Evolutionary conservation across 176 grass and related monocot genomes (phyloP).

Genomic region (Rhipidocladum racemiflorum): DNA sequence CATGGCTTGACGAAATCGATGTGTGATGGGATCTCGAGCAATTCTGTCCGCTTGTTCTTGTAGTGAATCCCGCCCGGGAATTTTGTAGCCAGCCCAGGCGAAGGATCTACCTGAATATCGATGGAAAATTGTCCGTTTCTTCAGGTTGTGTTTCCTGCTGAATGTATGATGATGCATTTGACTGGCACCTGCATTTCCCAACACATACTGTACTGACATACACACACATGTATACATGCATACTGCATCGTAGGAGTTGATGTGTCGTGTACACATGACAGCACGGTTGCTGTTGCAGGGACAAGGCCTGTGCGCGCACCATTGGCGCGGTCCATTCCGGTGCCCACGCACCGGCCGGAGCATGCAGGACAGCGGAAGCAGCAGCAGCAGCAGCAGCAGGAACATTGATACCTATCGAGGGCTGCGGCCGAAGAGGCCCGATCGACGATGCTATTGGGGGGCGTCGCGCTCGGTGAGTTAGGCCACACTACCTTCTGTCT

Average conservation of each 20-base stretch:
- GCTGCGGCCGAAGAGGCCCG: background rate
- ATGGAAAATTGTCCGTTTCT: background rate
- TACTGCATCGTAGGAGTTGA: background rate
- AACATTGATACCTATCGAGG: background rate
- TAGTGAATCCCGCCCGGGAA: background rate
- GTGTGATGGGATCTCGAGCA: background rate
- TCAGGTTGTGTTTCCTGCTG: background rate
- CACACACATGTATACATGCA: background rate
- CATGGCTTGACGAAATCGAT: background rate
- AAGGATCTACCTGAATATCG: background rate
- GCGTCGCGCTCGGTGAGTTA: constrained; percentile 21
- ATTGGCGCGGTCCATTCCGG: background rate
- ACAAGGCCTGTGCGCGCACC: background rate
- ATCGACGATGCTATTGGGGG: background rate
- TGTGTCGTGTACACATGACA: background rate
- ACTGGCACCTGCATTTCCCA: background rate
- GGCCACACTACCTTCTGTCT: constrained; percentile 36
- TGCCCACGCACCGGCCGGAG: background rate
- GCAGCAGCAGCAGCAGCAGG: background rate
- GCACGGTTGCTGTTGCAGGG: background rate
- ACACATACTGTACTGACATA: background rate
- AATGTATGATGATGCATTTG: background rate
- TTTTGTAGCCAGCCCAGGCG: background rate
- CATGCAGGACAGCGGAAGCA: background rate
- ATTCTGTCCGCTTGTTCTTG: background rate